These are phyloP conservation scores for Saccharomycopsis hybrid DNA, from an alignment of 1,139 yeast species.

Conservation along the genomic window DNA sequence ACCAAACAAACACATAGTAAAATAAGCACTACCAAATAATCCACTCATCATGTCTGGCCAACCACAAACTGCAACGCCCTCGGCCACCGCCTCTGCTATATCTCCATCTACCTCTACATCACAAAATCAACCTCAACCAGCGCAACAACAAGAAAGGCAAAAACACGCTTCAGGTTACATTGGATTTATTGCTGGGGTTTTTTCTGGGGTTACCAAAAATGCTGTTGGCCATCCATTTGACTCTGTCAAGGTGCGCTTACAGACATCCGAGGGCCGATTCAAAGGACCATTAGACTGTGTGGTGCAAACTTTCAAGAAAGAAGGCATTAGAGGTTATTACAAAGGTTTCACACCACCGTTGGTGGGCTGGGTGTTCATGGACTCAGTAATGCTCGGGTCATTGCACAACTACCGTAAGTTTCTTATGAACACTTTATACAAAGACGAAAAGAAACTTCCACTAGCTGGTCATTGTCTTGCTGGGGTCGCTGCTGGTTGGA, in stretches of 20 bases:
- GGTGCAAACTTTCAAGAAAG: conserved; percentile 59
- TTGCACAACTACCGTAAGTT: conserved; percentile 68
- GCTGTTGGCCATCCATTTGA: conserved; percentile 94
- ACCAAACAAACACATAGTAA: too few species aligned
- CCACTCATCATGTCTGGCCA: too few species aligned
- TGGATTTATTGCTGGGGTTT: conserved; percentile 85
- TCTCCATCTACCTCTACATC: neutral
- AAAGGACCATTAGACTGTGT: conserved; percentile 82
- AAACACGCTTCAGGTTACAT: conserved; percentile 36
- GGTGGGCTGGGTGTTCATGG: conserved; percentile 93
- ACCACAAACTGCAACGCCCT: too few species aligned
- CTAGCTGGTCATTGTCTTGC: conserved; percentile 69
- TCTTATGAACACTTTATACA: conserved; percentile 57
- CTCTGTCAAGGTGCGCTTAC: conserved; percentile 81
- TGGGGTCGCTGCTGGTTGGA: conserved; percentile 76
- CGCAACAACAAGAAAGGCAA: neutral
- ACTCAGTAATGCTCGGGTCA: conserved; percentile 81
- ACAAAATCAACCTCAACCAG: neutral
- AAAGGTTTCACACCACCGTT: conserved; percentile 90
- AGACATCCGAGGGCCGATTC: conserved; percentile 74
- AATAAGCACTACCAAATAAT: too few species aligned
- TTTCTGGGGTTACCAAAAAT: conserved; percentile 80
- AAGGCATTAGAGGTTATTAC: conserved; percentile 73
- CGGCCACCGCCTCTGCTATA: neutral
- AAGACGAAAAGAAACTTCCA: conserved; percentile 55